Evolutionary conservation across 805 yeast species (phyloP).

Genomic region (Maudiozyma bulderi): DNA sequence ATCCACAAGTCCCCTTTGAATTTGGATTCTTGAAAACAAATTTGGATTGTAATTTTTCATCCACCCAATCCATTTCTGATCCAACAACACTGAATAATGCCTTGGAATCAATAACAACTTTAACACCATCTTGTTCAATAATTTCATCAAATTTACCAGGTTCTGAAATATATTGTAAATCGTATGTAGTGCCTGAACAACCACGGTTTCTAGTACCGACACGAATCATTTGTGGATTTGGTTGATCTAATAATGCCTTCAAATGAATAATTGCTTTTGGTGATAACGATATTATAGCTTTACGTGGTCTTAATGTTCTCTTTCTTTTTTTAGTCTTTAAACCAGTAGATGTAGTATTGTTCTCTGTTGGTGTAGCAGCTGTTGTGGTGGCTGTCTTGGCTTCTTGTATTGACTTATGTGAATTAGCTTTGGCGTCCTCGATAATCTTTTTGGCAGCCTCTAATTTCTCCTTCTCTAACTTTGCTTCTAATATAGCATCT

Average conservation of each 20-base stretch:
- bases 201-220: conserved; percentile 95
- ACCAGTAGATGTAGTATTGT: not conserved
- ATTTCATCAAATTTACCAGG: conserved; percentile 95
- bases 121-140: conserved; percentile 88
- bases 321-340: conserved; percentile 33
- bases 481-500: conserved; percentile 8
- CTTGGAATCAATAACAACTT: conserved; percentile 87
- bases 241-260: conserved; percentile 56
- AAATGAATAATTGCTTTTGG: conserved; percentile 70
- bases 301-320: conserved; percentile 73
- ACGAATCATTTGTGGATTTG: conserved; percentile 81
- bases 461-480: conserved; percentile 15
- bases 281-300: conserved; percentile 77
- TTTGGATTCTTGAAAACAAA: conserved; percentile 93
- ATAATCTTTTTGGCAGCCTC: conserved; percentile 11
- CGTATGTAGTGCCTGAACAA: conserved; percentile 89
- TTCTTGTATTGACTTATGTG: not conserved
- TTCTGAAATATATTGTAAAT: conserved; percentile 76
- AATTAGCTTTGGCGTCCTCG: not conserved
- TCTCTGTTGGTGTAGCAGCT: not conserved
- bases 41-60: conserved; percentile 79
- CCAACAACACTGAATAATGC: conserved; percentile 94
- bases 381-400: not conserved
- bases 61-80: conserved; percentile 97
- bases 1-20: conserved; percentile 96